phyloP scores from a whole-genome alignment of 495 filamentous ascomycete species.

The Penicillium argentinense region DNA sequence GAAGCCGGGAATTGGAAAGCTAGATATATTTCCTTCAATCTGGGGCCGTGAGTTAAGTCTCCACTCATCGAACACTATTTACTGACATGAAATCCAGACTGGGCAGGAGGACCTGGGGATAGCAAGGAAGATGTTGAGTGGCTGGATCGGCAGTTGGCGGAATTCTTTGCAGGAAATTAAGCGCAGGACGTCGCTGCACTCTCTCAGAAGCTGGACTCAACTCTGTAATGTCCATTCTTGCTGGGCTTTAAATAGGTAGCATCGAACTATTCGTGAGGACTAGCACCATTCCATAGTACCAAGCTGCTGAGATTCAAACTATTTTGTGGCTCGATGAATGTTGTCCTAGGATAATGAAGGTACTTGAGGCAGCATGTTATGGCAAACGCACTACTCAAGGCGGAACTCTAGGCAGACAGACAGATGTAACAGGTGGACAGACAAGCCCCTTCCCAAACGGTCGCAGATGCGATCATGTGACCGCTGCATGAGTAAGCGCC shows the following conservation, averaged over 20 bases:
- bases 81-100: constrained; percentile 31
- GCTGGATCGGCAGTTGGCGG: constrained; percentile 59
- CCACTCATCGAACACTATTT: not conserved
- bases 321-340: too few species aligned
- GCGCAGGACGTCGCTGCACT: constrained; percentile 4
- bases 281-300: too few species aligned
- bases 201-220: constrained; percentile 7
- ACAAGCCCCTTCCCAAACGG: not conserved
- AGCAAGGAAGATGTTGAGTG: constrained; percentile 65
- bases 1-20: constrained; percentile 57
- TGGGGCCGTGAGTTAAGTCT: constrained; percentile 67
- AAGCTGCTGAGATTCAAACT: too few species aligned
- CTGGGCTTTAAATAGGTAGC: too few species aligned
- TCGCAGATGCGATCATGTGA: constrained; percentile 13
- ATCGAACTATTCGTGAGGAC: too few species aligned
- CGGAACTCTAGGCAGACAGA: too few species aligned
- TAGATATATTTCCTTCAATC: constrained; percentile 59
- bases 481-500: constrained; percentile 13
- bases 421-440: not conserved
- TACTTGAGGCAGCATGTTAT: too few species aligned
- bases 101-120: constrained; percentile 64
- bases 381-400: too few species aligned
- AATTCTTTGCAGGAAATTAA: constrained; percentile 43
- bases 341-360: too few species aligned
- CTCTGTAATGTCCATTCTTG: constrained; percentile 6